These are phyloP conservation scores for Heterobasidion irregulare DNA, from an alignment of 1,284 basidiomycete genomes.

Conservation along the genomic window DNA sequence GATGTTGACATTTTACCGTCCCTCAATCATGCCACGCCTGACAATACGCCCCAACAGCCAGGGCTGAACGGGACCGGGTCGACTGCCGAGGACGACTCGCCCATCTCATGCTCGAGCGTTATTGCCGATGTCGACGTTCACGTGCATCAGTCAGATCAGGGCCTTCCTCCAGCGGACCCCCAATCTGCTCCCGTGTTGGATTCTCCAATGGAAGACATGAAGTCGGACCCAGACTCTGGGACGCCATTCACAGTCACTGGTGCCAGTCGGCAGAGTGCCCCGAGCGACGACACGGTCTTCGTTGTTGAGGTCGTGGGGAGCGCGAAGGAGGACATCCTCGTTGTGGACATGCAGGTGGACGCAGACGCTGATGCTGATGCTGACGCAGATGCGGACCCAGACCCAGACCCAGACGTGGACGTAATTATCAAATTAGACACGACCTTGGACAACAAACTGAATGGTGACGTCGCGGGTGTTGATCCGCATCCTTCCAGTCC, in stretches of 20 bases:
- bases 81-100: no score
- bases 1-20: constrained; percentile 8
- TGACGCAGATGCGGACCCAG: constrained; percentile 24
- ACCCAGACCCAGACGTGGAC: constrained; percentile 20
- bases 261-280: constrained; percentile 43
- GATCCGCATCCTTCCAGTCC: no score
- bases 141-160: no score
- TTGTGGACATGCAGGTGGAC: constrained; percentile 11
- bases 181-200: background rate
- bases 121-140: no score
- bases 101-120: no score
- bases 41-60: constrained; percentile 1
- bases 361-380: background rate
- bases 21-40: background rate
- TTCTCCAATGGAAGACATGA: constrained; percentile 23
- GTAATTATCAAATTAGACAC: no score
- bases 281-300: constrained; percentile 47
- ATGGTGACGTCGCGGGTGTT: background rate
- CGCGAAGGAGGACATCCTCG: constrained; percentile 5
- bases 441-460: background rate
- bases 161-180: background rate
- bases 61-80: background rate
- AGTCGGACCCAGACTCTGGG: constrained; percentile 38
- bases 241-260: constrained; percentile 40
- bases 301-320: constrained; percentile 3